Percentiles rank a stretch among this genome's conserved stretches.
Evolutionary conservation across 2,329 filamentous ascomycete species (phyloP).

Genomic region (Calonectria crousiana): DNA sequence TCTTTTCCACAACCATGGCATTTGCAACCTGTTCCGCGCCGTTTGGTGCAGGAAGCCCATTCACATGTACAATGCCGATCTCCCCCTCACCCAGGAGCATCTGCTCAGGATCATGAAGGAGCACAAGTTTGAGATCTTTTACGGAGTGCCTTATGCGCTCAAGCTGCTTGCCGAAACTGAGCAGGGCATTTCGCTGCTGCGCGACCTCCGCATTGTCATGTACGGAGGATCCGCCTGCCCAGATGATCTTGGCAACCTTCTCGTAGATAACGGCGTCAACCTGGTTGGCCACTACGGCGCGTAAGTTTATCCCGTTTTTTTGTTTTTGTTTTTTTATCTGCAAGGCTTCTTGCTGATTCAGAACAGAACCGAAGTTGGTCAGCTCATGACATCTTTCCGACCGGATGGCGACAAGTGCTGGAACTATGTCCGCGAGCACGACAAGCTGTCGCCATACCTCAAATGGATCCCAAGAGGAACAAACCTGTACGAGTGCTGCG

Average conservation of each 20-base stretch:
- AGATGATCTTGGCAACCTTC: conserved; percentile 66
- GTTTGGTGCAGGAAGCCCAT: conserved; percentile 63
- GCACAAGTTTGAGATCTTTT: conserved; percentile 62
- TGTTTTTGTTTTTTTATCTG: too few relatives aligned
- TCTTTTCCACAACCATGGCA: conserved; percentile 69
- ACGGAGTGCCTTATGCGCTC: conserved; percentile 72
- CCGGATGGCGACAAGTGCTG: conserved; percentile 38
- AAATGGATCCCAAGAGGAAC: conserved; percentile 25
- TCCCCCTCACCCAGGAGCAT: conserved; percentile 65
- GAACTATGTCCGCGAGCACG: conserved; percentile 42
- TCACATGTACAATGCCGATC: conserved; percentile 65
- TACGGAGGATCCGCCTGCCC: conserved; percentile 69
- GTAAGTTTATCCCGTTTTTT: conserved; percentile 47
- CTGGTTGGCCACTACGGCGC: conserved; percentile 68
- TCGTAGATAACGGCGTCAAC: conserved; percentile 65
- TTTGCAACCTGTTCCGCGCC: conserved; percentile 66
- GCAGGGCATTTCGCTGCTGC: conserved; percentile 62
- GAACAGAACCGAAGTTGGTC: conserved; percentile 40
- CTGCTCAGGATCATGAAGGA: conserved; percentile 58
- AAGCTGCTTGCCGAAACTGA: conserved; percentile 71
- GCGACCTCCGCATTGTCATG: conserved; percentile 62
- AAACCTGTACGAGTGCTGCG: conserved; percentile 64
- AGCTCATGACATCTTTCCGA: conserved; percentile 43
- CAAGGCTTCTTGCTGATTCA: not conserved
- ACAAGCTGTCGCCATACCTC: conserved; percentile 17